These are phyloP conservation scores for Magnolia kwangsiensis DNA, from an alignment of 164 flowering plant genomes.

Conservation along the genomic window DNA sequence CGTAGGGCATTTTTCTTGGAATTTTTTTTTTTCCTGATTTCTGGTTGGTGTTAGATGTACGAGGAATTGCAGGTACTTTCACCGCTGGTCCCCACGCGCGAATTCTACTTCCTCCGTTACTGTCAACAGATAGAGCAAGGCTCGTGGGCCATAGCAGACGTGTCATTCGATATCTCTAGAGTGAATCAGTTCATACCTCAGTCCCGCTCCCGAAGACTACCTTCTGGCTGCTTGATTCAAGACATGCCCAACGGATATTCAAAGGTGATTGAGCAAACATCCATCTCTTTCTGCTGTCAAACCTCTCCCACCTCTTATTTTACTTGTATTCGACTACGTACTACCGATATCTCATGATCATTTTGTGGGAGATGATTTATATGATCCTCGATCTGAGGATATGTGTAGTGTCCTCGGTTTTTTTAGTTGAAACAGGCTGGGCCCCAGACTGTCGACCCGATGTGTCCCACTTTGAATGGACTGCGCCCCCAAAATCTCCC, in stretches of 20 bases:
- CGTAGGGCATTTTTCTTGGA: neutral
- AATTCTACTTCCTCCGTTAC: conserved; percentile 66
- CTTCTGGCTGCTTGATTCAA: conserved; percentile 81
- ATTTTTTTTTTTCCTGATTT: neutral
- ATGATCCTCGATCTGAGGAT: neutral
- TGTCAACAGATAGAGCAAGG: conserved; percentile 74
- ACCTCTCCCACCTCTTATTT: neutral
- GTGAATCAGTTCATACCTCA: conserved; percentile 27
- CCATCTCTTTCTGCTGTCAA: neutral
- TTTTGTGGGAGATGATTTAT: neutral
- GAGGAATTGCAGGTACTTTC: conserved; percentile 75
- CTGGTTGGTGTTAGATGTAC: conserved; percentile 46
- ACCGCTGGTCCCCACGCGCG: conserved; percentile 64
- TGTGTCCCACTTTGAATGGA: no score
- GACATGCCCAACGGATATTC: conserved; percentile 71
- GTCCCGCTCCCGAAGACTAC: conserved; percentile 55
- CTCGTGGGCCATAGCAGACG: conserved; percentile 79
- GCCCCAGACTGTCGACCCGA: no score
- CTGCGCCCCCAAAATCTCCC: neutral
- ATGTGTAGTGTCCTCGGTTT: neutral
- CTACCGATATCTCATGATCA: neutral
- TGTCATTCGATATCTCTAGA: conserved; percentile 46
- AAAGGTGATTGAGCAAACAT: conserved; percentile 41
- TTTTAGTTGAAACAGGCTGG: no score
- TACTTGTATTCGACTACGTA: neutral